These are phyloP conservation scores for Podaxis rugospora DNA, from an alignment of 768 basidiomycete species.

Conservation along the genomic window DNA sequence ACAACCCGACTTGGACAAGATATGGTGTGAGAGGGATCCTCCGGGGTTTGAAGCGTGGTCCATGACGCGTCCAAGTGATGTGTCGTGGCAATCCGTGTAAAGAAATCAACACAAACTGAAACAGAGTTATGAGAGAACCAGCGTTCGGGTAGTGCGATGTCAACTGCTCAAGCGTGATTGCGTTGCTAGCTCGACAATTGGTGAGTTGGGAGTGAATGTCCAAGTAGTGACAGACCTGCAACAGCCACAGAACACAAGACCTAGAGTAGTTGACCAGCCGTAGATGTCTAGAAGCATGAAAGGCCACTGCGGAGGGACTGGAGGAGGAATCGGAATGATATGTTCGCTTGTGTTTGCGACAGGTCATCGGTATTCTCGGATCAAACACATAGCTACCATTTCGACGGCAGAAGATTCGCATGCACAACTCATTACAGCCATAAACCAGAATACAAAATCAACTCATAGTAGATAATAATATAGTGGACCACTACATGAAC, in stretches of 20 bases:
- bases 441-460: no score
- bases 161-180: conserved; percentile 70
- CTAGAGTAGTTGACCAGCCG: conserved; percentile 59
- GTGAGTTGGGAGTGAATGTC: conserved; percentile 30
- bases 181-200: conserved; percentile 37
- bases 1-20: conserved; percentile 75
- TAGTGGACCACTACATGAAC: no score
- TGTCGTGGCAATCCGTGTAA: conserved; percentile 69
- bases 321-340: no score
- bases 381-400: no score
- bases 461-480: no score
- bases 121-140: conserved; percentile 83
- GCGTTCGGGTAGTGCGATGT: conserved; percentile 64
- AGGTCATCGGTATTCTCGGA: no score
- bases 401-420: no score
- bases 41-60: conserved; percentile 56
- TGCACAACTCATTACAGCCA: no score
- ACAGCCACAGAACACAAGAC: conserved; percentile 86
- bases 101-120: conserved; percentile 79
- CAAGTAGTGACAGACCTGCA: conserved; percentile 34
- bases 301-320: no score
- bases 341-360: no score
- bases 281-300: background rate
- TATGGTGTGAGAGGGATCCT: conserved; percentile 71
- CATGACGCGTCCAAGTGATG: conserved; percentile 42